Evolutionary conservation across 768 basidiomycete genomes (phyloP), one percentile per base, ranked within the genome.

Genomic region (Termitomyces sp.): DNA sequence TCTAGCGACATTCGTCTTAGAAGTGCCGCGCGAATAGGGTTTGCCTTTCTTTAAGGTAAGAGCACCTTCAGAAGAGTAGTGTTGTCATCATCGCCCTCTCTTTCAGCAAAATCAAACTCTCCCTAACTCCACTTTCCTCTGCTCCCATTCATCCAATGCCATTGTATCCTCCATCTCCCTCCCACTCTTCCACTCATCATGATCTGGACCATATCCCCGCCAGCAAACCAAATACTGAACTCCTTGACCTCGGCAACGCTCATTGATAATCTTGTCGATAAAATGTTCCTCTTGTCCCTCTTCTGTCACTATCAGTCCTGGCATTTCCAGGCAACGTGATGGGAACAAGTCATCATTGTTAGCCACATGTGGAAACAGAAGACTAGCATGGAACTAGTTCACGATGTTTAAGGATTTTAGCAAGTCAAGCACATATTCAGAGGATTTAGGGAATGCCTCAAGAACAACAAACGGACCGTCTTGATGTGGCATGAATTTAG

Each of bases 401-500:
- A 70, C 69, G 6, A 71, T 66, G 58, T 44, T 63, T 3, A 45
- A 45, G 1, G 57, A 71, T 2, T 44, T 24, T 0, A 66, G 67
- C 0, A 73, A 32, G 7, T 72, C 65, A 0, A 72, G 61, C 0
- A 67, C 71, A 28, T 73, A 72, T 0, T 63, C 63, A 1, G 68
- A 75, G 2, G 55, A 55, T 18, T 66, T 55, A 0, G 56, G 66
- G 39, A 69, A 60, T 0, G 72, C 69, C 0, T 61, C 53, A 0
- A 61, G 40, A 9, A 79, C 62, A 0, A 1, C 45, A 57, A 68
- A 75, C 0, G 70, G 74, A 0, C 74, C 68, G 55, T 80, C 71
- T 13, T 53, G 74, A 0, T 69, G 56, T 0, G 72, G 73, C 69
- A 81, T 75, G 55, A 78, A 79, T 48, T 81, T 80, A 0, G 76